Conservation (phyloP, 176 grass and related monocot genomes). For the Areca catechu region DNA sequence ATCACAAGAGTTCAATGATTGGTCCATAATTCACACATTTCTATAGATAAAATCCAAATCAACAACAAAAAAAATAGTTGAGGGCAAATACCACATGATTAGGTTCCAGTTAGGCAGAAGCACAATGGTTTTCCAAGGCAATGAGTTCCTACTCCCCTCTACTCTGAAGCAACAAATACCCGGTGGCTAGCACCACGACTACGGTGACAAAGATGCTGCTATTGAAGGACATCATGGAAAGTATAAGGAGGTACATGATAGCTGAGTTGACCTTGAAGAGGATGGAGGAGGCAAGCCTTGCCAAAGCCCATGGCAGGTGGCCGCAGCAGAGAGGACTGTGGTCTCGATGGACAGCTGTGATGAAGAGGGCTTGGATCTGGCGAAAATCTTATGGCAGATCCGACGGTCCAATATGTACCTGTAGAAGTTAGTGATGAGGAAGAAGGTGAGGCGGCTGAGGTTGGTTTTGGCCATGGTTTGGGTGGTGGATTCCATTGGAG, state of each 20-base stretch:
- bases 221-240: conserved; percentile 97
- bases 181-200: conserved; percentile 47
- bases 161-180: conserved; percentile 74
- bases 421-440: conserved; percentile 76
- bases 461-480: too few species aligned
- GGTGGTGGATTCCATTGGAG: too few species aligned
- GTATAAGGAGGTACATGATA: conserved; percentile 85
- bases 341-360: conserved; percentile 24
- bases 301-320: conserved; percentile 1
- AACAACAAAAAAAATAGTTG: too few species aligned
- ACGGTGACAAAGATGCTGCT: conserved; percentile 64
- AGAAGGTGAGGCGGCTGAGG: conserved; percentile 61
- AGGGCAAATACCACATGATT: too few species aligned
- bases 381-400: conserved; percentile 52
- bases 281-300: conserved; percentile 28
- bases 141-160: conserved; percentile 51
- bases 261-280: conserved; percentile 78
- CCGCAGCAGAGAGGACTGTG: conserved; percentile 23
- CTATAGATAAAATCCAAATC: too few species aligned
- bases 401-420: conserved; percentile 81
- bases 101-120: conserved; percentile 42
- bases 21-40: too few species aligned
- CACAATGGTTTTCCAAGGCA: conserved; percentile 60
- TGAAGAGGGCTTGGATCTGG: conserved; percentile 22
- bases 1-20: too few species aligned